Percentiles rank a stretch among this genome's conserved stretches.
Conservation (phyloP, 2,329 filamentous ascomycete genomes). For the Plenodomus tracheiphilus region DNA sequence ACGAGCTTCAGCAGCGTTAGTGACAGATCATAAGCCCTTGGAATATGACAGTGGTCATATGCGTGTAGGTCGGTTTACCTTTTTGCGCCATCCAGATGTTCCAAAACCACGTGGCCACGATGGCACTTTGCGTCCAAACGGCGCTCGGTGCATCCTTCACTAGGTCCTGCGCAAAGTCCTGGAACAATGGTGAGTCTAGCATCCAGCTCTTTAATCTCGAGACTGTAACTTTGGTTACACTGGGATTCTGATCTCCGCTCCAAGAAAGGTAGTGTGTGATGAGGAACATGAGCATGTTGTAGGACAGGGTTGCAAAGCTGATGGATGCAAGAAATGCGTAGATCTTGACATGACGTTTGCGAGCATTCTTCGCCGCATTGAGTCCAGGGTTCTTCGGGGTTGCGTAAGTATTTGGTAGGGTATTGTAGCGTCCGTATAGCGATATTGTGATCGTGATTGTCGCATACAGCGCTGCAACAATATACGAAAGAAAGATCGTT, state of each 20-base stretch:
- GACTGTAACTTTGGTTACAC: not conserved
- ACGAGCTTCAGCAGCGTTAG: slow-evolving; percentile 16
- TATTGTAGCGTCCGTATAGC: slow-evolving; percentile 22
- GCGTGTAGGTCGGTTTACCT: slow-evolving; percentile 16
- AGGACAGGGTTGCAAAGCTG: slow-evolving; percentile 33
- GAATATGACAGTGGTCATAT: not conserved
- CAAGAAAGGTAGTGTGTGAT: slow-evolving; percentile 28
- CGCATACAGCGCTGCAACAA: slow-evolving; percentile 28
- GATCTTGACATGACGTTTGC: slow-evolving; percentile 29
- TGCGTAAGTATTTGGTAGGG: not conserved
- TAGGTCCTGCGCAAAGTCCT: slow-evolving; percentile 33
- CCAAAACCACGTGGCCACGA: slow-evolving; percentile 37
- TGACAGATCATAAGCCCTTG: not conserved
- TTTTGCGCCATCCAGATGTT: slow-evolving; percentile 32
- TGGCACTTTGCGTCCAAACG: slow-evolving; percentile 28
- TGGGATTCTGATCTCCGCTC: slow-evolving; percentile 10
- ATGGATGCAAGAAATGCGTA: slow-evolving; percentile 30
- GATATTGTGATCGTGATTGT: slow-evolving; percentile 19
- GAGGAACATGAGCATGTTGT: slow-evolving; percentile 39
- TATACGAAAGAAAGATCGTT: slow-evolving; percentile 36
- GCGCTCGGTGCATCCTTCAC: slow-evolving; percentile 27
- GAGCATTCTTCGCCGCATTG: slow-evolving; percentile 16
- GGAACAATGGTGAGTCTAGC: slow-evolving; percentile 31
- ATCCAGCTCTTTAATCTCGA: slow-evolving; percentile 29
- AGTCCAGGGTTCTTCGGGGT: slow-evolving; percentile 6